Conservation (phyloP, 495 filamentous ascomycete genomes). For the Hypoxylon crocopeplum region DNA sequence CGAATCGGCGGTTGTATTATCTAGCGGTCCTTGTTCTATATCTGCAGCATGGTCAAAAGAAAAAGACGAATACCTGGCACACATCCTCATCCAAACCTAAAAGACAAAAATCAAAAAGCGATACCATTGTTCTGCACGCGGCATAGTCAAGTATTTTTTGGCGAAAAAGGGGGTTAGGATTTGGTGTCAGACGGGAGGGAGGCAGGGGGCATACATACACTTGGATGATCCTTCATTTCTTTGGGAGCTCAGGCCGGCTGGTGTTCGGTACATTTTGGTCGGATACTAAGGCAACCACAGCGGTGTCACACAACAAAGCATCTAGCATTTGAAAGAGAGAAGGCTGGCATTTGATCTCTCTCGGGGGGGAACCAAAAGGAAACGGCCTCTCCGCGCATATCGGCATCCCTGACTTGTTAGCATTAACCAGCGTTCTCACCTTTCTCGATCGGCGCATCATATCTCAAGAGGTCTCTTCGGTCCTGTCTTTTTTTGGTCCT, state of each 20-base stretch:
- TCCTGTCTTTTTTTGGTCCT: slow-evolving; percentile 4
- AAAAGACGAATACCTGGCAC: slow-evolving; percentile 25
- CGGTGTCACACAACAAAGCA: slow-evolving; percentile 34
- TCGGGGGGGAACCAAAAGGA: slow-evolving; percentile 5
- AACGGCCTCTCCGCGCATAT: slow-evolving; percentile 25
- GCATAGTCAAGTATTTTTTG: slow-evolving; percentile 22
- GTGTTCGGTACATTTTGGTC: slow-evolving; percentile 36
- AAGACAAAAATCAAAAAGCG: slow-evolving; percentile 30
- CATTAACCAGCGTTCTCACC: slow-evolving; percentile 37
- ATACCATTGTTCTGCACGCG: slow-evolving; percentile 28
- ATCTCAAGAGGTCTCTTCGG: slow-evolving; percentile 20
- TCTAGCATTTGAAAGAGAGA: slow-evolving; percentile 35
- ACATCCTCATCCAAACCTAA: slow-evolving; percentile 13
- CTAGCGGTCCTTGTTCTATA: slow-evolving; percentile 29
- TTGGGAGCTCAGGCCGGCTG: slow-evolving; percentile 34
- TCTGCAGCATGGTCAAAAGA: slow-evolving; percentile 33
- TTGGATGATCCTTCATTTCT: slow-evolving; percentile 36
- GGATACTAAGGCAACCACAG: slow-evolving; percentile 30
- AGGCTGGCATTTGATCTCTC: slow-evolving; percentile 29
- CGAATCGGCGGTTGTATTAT: slow-evolving; percentile 30
- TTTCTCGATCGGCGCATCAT: slow-evolving; percentile 31
- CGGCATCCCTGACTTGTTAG: slow-evolving; percentile 38
- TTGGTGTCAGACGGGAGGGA: slow-evolving; percentile 21
- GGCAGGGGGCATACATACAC: slow-evolving; percentile 28
- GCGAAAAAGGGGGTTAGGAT: slow-evolving; percentile 21